Evolutionary conservation across 2,329 filamentous ascomycete genomes (phyloP).

Genomic region (Talaromyces funiculosus): DNA sequence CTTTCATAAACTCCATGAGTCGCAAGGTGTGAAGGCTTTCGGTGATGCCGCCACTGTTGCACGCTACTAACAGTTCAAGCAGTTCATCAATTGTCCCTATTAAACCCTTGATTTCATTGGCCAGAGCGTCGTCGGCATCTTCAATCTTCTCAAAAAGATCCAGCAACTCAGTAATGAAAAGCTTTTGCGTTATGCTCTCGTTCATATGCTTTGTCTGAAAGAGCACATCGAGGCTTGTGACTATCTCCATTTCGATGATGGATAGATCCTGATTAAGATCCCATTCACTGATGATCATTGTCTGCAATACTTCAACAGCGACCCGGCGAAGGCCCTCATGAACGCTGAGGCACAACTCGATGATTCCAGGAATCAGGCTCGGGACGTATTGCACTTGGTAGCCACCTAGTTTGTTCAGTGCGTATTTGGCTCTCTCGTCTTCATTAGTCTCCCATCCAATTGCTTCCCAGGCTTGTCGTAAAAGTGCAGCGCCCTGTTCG

Average conservation of each 20-base stretch:
- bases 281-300: slow-evolving; percentile 99
- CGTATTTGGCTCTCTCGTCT: slow-evolving; percentile 74
- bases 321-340: slow-evolving; percentile 85
- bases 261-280: slow-evolving; percentile 86
- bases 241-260: slow-evolving; percentile 91
- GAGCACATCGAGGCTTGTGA: slow-evolving; percentile 82
- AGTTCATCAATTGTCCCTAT: slow-evolving; percentile 84
- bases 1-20: slow-evolving; percentile 91
- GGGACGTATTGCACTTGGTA: slow-evolving; percentile 99
- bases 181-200: slow-evolving; percentile 84
- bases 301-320: slow-evolving; percentile 88
- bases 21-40: slow-evolving; percentile 86
- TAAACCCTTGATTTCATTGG: slow-evolving; percentile 68
- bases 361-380: slow-evolving; percentile 80
- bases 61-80: slow-evolving; percentile 81
- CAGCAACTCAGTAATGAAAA: slow-evolving; percentile 82
- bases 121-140: slow-evolving; percentile 65
- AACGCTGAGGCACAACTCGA: slow-evolving; percentile 90
- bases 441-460: slow-evolving; percentile 89
- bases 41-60: slow-evolving; percentile 67
- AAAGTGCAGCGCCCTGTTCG: slow-evolving; percentile 79
- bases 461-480: slow-evolving; percentile 83
- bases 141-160: slow-evolving; percentile 70
- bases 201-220: slow-evolving; percentile 86
- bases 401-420: slow-evolving; percentile 78